Percentiles rank a stretch among this genome's conserved stretches.
Conservation (phyloP, 2,329 filamentous ascomycete genomes). For the Monilinia polystroma region DNA sequence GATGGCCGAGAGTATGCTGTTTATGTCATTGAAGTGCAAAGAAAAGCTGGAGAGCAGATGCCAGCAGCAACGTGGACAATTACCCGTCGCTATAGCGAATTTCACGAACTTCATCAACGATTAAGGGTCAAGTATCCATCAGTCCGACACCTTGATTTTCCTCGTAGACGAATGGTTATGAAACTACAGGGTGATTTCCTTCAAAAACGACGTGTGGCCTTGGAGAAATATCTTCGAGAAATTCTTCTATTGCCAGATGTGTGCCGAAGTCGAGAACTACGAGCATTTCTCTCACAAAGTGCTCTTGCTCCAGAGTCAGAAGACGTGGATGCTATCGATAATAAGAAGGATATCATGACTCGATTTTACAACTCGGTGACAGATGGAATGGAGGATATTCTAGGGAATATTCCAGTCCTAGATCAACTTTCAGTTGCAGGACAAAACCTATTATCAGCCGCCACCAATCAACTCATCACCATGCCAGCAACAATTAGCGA, state of each 20-base stretch:
- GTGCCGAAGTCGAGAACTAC: conserved; percentile 87
- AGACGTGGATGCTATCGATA: conserved; percentile 53
- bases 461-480: conserved; percentile 61
- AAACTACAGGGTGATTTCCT: conserved; percentile 96
- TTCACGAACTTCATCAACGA: conserved; percentile 90
- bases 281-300: conserved; percentile 88
- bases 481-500: conserved; percentile 54
- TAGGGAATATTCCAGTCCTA: conserved; percentile 92
- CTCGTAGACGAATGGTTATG: conserved; percentile 87
- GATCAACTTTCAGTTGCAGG: conserved; percentile 92
- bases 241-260: conserved; percentile 86
- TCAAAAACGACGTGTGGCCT: conserved; percentile 77
- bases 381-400: conserved; percentile 96
- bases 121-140: conserved; percentile 82
- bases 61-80: conserved; percentile 93
- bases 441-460: conserved; percentile 83
- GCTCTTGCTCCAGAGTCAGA: conserved; percentile 66
- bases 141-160: conserved; percentile 87
- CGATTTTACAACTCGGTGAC: conserved; percentile 95
- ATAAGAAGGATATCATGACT: conserved; percentile 84
- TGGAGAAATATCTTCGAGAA: conserved; percentile 82
- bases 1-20: conserved; percentile 92
- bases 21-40: conserved; percentile 88
- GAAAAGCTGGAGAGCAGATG: conserved; percentile 92
- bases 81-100: conserved; percentile 92